phyloP scores from a whole-genome alignment of 192 early-diverging fungal species.

The Coemansia sp. region DNA sequence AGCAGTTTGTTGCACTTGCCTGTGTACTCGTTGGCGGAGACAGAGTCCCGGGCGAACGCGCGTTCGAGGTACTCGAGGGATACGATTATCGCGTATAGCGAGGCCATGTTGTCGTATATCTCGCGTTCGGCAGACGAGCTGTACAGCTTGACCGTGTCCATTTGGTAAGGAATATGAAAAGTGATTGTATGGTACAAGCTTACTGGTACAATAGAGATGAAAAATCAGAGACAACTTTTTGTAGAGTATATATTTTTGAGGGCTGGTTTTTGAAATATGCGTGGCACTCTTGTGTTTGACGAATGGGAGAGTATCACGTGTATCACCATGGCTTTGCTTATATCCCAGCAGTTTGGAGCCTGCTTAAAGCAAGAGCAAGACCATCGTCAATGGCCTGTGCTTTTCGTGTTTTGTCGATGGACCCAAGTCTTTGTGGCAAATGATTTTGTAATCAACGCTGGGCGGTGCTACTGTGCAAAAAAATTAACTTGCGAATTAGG shows the following conservation, averaged over 20 bases:
- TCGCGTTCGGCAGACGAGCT: slow-evolving; percentile 83
- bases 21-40: slow-evolving; percentile 86
- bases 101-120: slow-evolving; percentile 88
- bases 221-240: not conserved
- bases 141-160: slow-evolving; percentile 77
- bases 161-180: not conserved
- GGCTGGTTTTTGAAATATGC: not conserved
- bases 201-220: not conserved
- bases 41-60: slow-evolving; percentile 86
- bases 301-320: not conserved
- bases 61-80: slow-evolving; percentile 90
- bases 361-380: too few species aligned
- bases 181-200: too few species aligned
- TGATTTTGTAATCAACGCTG: too few species aligned
- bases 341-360: not conserved
- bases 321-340: not conserved
- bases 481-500: too few species aligned
- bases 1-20: slow-evolving; percentile 87
- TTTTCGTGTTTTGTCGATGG: too few species aligned
- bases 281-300: too few species aligned
- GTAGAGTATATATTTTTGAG: not conserved
- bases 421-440: too few species aligned
- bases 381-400: too few species aligned
- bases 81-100: slow-evolving; percentile 89
- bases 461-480: too few species aligned